Evolutionary conservation across 805 yeast genomes (phyloP).

Genomic region (Saccharomyces eubayanus): DNA sequence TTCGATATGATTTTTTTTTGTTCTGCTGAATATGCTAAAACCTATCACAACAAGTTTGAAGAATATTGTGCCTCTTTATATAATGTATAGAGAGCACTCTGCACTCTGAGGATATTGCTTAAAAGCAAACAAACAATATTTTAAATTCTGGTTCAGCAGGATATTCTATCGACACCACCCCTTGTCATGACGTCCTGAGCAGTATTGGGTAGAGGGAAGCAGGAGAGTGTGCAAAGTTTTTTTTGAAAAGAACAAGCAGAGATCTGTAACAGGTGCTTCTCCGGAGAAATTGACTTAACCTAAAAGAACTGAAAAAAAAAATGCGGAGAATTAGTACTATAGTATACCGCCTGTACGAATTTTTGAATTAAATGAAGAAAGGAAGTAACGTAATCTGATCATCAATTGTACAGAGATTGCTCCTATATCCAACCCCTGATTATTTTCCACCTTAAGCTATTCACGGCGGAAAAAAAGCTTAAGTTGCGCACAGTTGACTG

Average conservation of each 20-base stretch:
- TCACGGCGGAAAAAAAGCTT: not conserved
- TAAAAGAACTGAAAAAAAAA: not conserved
- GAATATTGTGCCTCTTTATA: not conserved
- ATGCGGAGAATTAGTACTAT: not conserved
- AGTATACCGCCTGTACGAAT: not conserved
- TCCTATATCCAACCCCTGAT: not conserved
- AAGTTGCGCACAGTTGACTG: not conserved
- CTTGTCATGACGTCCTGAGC: not conserved
- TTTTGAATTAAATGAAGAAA: not conserved
- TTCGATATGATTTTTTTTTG: not conserved
- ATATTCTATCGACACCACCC: not conserved
- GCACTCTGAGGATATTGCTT: not conserved
- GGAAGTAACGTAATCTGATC: not conserved
- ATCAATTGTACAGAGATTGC: not conserved
- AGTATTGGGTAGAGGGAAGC: not conserved
- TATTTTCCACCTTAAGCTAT: not conserved
- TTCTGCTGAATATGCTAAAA: not conserved
- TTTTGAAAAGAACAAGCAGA: not conserved
- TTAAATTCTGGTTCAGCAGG: not conserved
- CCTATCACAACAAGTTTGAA: not conserved
- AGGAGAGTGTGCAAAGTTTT: not conserved
- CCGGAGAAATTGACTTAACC: not conserved
- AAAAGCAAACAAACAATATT: not conserved
- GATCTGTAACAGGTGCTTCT: not conserved
- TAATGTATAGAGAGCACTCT: not conserved